A percentile compares a stretch with the other conserved stretches of the same genome.
These are phyloP conservation scores for Dryadomyces quercus-mongolicae DNA, from an alignment of 2,329 filamentous ascomycete species.

Conservation along the genomic window DNA sequence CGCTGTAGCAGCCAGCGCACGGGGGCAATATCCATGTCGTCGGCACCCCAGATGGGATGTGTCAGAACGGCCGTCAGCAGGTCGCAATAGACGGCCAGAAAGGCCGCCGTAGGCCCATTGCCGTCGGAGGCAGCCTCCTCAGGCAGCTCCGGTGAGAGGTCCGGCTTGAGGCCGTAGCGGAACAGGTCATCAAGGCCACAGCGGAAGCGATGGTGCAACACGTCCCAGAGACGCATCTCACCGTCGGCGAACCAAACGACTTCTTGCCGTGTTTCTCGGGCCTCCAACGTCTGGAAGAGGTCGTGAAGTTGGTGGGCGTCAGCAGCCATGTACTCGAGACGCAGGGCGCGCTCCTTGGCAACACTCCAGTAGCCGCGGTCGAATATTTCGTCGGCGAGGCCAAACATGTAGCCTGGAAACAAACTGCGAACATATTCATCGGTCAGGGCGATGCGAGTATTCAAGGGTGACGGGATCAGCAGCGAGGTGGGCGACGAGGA, in stretches of 20 bases:
- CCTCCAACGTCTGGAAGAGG: not conserved
- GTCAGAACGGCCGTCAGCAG: constrained; percentile 8
- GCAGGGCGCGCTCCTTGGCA: constrained; percentile 2
- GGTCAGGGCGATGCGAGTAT: not conserved
- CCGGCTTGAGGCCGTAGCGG: constrained; percentile 10
- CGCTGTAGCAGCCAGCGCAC: constrained; percentile 11
- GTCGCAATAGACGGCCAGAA: constrained; percentile 1
- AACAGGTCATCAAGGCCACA: constrained; percentile 11
- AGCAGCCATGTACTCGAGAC: not conserved
- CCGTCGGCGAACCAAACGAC: not conserved
- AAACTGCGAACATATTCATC: constrained; percentile 4
- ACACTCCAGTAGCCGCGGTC: constrained; percentile 7
- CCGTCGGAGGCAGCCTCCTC: not conserved
- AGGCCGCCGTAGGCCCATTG: not conserved
- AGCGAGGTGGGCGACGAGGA: not conserved
- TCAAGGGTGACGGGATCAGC: not conserved
- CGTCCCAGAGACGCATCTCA: constrained; percentile 10
- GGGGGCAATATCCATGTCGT: not conserved
- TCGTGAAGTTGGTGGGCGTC: not conserved
- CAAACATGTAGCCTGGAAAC: constrained; percentile 8
- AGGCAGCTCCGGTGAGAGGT: not conserved
- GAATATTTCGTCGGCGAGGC: constrained; percentile 6
- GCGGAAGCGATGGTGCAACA: constrained; percentile 10
- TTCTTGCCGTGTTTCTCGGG: not conserved
- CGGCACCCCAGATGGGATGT: constrained; percentile 9